Percentiles rank a stretch among this genome's conserved stretches.
Evolutionary conservation across 257 asterid species (phyloP).

Genomic region (Solanum commersonii): DNA sequence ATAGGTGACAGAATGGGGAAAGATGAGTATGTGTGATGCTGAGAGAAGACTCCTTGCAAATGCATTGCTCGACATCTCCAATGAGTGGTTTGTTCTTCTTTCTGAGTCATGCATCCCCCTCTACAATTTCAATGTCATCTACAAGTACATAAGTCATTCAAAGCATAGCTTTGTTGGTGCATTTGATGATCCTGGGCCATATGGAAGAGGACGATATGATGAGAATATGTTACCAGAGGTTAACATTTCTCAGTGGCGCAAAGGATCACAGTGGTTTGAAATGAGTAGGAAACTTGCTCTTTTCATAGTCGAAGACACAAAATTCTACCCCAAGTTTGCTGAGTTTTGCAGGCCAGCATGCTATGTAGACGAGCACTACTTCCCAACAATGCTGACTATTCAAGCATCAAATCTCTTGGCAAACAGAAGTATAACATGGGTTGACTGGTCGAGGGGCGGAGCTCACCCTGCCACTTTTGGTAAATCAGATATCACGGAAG

Average conservation of each 20-base stretch:
- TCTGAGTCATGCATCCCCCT: constrained; percentile 48
- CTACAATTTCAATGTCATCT: constrained; percentile 27
- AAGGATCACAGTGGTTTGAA: constrained; percentile 47
- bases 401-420: constrained; percentile 25
- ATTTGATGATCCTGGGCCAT: constrained; percentile 49
- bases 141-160: constrained; percentile 26
- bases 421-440: constrained; percentile 40
- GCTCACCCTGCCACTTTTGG: constrained; percentile 47
- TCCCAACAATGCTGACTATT: constrained; percentile 36
- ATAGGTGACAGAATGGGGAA: constrained; percentile 41
- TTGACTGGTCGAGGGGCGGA: constrained; percentile 49
- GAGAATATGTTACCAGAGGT: constrained; percentile 33
- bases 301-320: constrained; percentile 26
- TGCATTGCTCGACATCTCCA: constrained; percentile 35
- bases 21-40: constrained; percentile 41
- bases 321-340: constrained; percentile 19
- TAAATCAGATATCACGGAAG: constrained; percentile 30
- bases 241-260: constrained; percentile 29
- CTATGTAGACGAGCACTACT: constrained; percentile 42
- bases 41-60: constrained; percentile 48
- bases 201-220: constrained; percentile 30
- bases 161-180: constrained; percentile 38
- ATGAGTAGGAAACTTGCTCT: constrained; percentile 34
- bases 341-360: constrained; percentile 34
- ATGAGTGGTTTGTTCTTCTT: constrained; percentile 40